Evolutionary conservation across 2,329 filamentous ascomycete genomes (phyloP), one percentile per base, ranked within the genome.

Genomic region (Fusarium keratoplasticum): DNA sequence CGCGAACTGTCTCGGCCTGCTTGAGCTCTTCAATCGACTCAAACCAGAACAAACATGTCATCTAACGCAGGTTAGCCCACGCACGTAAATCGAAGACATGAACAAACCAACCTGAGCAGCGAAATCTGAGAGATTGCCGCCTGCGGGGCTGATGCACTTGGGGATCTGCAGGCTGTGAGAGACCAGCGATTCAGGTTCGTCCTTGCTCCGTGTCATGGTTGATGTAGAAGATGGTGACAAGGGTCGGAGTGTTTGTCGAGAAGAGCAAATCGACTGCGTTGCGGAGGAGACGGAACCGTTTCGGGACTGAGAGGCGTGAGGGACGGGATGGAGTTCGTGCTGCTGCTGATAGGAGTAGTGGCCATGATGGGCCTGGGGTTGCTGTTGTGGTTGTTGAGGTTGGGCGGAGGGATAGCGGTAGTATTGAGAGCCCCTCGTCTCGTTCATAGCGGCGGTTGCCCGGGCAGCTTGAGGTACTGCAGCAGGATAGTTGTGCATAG

Each of bases 11-110:
- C 80, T 95, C 93, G 40, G 95, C 94, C 66, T 90, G 88, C 76
- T 93, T 90, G 18, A 98, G 86, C 25, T 93, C 93, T n/a, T 93
- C 89, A 50, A 94, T 93, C 18, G 93, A 93, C 83, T 98, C 95
- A 81, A 98, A 98, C 96, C 96, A 98, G 85, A 98, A 98, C 16
- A 99, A 88, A 80, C 96, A 98, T 14, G 96, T 97, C 83, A 98
- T 94, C 94, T 98, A 78, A 44, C 31, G n/a, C 20, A 42, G 29
- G 25, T 77, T 59, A 78, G 72, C 47, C 52, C 52, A 55, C 16
- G 29, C 8, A 38, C 25, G 42, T 20, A 22, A 27, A 16, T 25
- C n/a, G 11, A 22, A 35, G 55, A 6, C 11, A 25, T 22, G 9
- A 14, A 58, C n/a, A 50, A 16, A 81, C 86, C 76, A 83, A 95